phyloP scores from a whole-genome alignment of 345 rosid species.

The Arabis hirsuta region DNA sequence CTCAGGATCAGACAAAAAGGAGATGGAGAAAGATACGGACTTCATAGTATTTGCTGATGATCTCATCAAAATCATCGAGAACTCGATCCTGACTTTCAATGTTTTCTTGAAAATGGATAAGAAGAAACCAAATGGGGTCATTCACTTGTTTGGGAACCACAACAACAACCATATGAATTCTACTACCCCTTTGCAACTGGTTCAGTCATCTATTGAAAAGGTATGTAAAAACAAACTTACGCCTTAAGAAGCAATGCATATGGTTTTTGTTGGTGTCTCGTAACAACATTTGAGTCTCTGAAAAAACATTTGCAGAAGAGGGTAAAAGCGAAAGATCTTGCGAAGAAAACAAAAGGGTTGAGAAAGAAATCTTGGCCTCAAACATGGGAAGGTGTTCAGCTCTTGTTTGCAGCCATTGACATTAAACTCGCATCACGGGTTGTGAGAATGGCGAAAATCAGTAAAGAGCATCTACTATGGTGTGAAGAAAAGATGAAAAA shows the following conservation, averaged over 20 bases:
- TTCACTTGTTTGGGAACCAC: conserved; percentile 70
- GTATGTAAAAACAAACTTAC: conserved; percentile 37
- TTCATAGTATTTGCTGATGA: conserved; percentile 62
- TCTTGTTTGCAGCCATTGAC: conserved; percentile 74
- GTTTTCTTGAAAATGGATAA: conserved; percentile 83
- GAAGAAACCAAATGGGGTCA: conserved; percentile 57
- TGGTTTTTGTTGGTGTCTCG: conserved; percentile 22
- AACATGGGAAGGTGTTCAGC: conserved; percentile 59
- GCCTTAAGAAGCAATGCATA: neutral
- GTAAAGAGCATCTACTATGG: conserved; percentile 85
- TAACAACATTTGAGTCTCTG: conserved; percentile 8
- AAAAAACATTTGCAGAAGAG: conserved; percentile 58
- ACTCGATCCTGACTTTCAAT: conserved; percentile 65
- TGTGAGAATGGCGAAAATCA: conserved; percentile 69
- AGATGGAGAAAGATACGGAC: conserved; percentile 60
- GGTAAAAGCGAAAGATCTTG: conserved; percentile 67
- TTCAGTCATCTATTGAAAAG: conserved; percentile 77
- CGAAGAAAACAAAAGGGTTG: conserved; percentile 72
- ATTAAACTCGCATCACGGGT: conserved; percentile 68
- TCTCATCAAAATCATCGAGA: conserved; percentile 68
- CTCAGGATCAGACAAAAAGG: conserved; percentile 66
- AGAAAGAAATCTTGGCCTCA: conserved; percentile 88
- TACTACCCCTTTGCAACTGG: conserved; percentile 74
- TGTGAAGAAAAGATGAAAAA: conserved; percentile 97
- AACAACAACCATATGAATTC: conserved; percentile 45